Percentiles rank a stretch among this genome's conserved stretches.
These are phyloP conservation scores for Xylariales sp. DNA, from an alignment of 2,329 filamentous ascomycete species.

Conservation along the genomic window DNA sequence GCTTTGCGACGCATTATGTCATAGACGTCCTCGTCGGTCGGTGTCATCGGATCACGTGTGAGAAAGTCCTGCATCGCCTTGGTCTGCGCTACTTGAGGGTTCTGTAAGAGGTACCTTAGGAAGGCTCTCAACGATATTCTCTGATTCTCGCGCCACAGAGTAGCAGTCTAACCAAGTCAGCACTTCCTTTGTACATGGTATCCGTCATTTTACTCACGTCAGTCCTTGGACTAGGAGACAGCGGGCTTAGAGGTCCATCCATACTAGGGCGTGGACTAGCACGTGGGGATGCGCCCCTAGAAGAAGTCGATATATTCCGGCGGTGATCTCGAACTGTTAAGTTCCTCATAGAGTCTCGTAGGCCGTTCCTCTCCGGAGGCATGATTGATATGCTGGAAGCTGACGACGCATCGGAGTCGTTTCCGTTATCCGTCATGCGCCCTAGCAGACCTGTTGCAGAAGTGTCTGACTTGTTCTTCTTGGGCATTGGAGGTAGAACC, in stretches of 20 bases:
- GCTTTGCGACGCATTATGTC: conserved; percentile 77
- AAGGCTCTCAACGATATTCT: conserved; percentile 88
- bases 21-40: conserved; percentile 75
- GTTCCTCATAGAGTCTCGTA: conserved; percentile 31
- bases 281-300: conserved; percentile 31
- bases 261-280: conserved; percentile 39
- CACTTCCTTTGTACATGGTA: conserved; percentile 13
- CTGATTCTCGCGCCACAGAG: conserved; percentile 81
- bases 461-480: conserved; percentile 83
- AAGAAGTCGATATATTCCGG: conserved; percentile 31
- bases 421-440: conserved; percentile 45
- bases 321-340: conserved; percentile 40
- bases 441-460: conserved; percentile 55
- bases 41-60: conserved; percentile 62
- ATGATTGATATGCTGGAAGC: conserved; percentile 76
- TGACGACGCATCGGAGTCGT: conserved; percentile 74
- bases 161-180: conserved; percentile 41
- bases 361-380: conserved; percentile 22
- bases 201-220: conserved; percentile 17
- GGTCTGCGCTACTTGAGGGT: conserved; percentile 76
- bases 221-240: conserved; percentile 24
- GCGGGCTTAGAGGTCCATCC: conserved; percentile 35
- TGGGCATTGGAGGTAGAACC: conserved; percentile 77
- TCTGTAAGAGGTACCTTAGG: conserved; percentile 78
- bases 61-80: conserved; percentile 83